Conservation (phyloP, 2,329 filamentous ascomycete genomes). For the Xylaria sp. region DNA sequence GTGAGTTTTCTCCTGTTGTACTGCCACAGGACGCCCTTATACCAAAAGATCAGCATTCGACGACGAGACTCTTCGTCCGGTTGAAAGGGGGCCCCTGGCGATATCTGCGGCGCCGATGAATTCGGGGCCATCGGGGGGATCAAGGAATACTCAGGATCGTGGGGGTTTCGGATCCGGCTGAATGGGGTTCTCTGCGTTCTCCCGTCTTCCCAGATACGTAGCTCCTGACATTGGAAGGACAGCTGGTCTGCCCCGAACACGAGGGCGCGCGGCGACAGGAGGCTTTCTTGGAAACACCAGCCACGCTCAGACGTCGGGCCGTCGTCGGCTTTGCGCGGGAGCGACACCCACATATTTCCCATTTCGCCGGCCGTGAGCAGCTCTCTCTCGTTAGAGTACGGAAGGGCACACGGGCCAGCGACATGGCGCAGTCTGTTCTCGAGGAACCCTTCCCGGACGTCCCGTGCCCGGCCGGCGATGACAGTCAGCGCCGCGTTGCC, state of each 20-base stretch:
- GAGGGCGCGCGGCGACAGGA: slow-evolving; percentile 37
- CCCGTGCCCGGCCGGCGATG: slow-evolving; percentile 37
- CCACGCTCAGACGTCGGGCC: slow-evolving; percentile 35
- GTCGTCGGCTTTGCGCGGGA: slow-evolving; percentile 14
- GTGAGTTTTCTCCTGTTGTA: slow-evolving; percentile 36
- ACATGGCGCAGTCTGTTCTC: slow-evolving; percentile 23
- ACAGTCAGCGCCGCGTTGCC: slow-evolving; percentile 37
- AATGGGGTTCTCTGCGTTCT: not conserved
- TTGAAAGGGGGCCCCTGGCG: not conserved
- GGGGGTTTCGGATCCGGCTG: not conserved
- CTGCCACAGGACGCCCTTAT: slow-evolving; percentile 28
- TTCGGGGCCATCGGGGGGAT: not conserved
- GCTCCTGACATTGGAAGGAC: slow-evolving; percentile 38
- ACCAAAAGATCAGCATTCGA: slow-evolving; percentile 38
- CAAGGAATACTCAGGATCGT: not conserved
- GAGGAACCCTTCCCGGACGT: slow-evolving; percentile 36
- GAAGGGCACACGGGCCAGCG: slow-evolving; percentile 30
- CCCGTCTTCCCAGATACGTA: slow-evolving; percentile 35
- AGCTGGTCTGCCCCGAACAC: slow-evolving; percentile 38
- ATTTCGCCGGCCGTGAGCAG: slow-evolving; percentile 8
- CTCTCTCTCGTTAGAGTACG: not conserved
- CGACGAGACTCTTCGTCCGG: not conserved
- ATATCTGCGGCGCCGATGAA: not conserved
- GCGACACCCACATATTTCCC: slow-evolving; percentile 28
- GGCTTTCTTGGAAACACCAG: slow-evolving; percentile 44